These are phyloP conservation scores for Astrephomene gubernaculifera DNA, from an alignment of 139 green algal genomes.

Conservation along the genomic window DNA sequence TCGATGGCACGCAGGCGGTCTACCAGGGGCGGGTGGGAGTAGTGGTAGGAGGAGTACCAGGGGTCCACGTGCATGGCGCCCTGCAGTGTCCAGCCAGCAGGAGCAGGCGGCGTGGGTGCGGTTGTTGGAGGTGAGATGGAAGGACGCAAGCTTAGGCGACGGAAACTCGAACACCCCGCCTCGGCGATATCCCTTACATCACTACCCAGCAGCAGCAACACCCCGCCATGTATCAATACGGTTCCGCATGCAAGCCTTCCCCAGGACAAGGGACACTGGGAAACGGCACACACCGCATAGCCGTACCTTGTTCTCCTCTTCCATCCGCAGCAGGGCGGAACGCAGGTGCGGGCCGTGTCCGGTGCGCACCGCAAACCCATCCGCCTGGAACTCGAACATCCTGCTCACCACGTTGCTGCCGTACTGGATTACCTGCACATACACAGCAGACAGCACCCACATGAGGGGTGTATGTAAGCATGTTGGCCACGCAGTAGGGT, in stretches of 20 bases:
- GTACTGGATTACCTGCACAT: slow-evolving; percentile 73
- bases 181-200: too few relatives aligned
- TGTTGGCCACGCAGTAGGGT: too few relatives aligned
- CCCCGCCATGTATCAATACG: too few relatives aligned
- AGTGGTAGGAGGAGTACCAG: slow-evolving; percentile 75
- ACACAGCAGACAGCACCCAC: background rate
- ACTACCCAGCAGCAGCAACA: too few relatives aligned
- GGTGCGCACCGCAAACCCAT: slow-evolving; percentile 78
- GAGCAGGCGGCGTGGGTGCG: too few relatives aligned
- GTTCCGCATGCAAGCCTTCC: too few relatives aligned
- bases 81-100: too few relatives aligned
- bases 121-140: too few relatives aligned
- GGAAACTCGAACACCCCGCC: too few relatives aligned
- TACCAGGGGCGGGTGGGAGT: slow-evolving; percentile 85
- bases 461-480: background rate
- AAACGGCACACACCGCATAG: too few relatives aligned
- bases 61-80: slow-evolving; percentile 57
- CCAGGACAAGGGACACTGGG: too few relatives aligned
- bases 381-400: slow-evolving; percentile 94
- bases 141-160: too few relatives aligned
- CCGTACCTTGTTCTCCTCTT: slow-evolving; percentile 86
- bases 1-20: slow-evolving; percentile 86
- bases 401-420: slow-evolving; percentile 80
- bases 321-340: slow-evolving; percentile 79
- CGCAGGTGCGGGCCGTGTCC: slow-evolving; percentile 62